A percentile compares a stretch with the other conserved stretches of the same genome.
These are phyloP conservation scores for Nitzschia palea DNA, from an alignment of 108 stramenopile genomes.

Conservation along the genomic window DNA sequence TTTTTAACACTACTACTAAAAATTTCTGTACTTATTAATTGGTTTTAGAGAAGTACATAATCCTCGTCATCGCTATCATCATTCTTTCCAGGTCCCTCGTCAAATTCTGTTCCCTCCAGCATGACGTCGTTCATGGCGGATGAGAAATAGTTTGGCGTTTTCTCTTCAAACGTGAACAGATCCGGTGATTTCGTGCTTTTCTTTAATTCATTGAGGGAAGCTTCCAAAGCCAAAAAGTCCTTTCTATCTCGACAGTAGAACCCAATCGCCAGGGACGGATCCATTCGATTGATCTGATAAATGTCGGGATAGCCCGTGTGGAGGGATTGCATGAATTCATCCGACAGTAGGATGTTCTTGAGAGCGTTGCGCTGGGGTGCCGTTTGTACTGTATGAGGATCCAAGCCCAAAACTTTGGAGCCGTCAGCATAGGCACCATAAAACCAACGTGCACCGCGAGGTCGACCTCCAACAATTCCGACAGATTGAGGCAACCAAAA, in stretches of 20 bases:
- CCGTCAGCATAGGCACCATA: slow-evolving; percentile 77
- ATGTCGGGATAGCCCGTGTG: slow-evolving; percentile 55
- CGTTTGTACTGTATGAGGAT: slow-evolving; percentile 84
- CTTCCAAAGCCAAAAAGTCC: slow-evolving; percentile 63
- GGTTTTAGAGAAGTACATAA: slow-evolving; percentile 53
- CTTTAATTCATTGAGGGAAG: slow-evolving; percentile 37
- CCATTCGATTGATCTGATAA: slow-evolving; percentile 66
- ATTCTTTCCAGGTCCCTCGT: slow-evolving; percentile 22
- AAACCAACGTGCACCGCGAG: slow-evolving; percentile 88
- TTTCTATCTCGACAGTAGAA: slow-evolving; percentile 75
- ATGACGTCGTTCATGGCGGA: slow-evolving; percentile 61
- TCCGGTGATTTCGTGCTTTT: slow-evolving; percentile 46
- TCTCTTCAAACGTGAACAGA: slow-evolving; percentile 69
- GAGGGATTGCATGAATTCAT: slow-evolving; percentile 73
- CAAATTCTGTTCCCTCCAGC: slow-evolving; percentile 11
- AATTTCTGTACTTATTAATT: not conserved
- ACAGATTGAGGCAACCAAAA: slow-evolving; percentile 80
- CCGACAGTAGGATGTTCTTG: slow-evolving; percentile 49
- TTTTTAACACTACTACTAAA: not conserved
- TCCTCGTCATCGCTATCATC: slow-evolving; percentile 60
- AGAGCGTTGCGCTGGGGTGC: slow-evolving; percentile 54
- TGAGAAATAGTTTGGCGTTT: slow-evolving; percentile 69
- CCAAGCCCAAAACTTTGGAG: slow-evolving; percentile 73
- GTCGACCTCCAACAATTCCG: slow-evolving; percentile 87
- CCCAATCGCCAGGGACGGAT: slow-evolving; percentile 85